Conservation (phyloP, 768 basidiomycete genomes). For the Termitomyces eurrhizus region DNA sequence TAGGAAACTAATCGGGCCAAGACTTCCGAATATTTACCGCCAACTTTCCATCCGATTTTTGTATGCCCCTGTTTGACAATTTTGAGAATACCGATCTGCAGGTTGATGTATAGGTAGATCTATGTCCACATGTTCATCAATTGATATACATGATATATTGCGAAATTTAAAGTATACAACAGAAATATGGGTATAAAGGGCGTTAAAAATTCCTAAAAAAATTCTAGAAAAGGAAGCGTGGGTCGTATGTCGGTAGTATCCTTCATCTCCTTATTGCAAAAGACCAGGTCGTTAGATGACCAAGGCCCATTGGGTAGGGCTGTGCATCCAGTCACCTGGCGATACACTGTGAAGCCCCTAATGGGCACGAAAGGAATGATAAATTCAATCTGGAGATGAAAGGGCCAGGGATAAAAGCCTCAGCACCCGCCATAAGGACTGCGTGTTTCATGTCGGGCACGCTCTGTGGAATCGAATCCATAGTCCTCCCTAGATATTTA, state of each 20-base stretch:
- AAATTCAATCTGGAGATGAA: not conserved
- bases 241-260: not conserved
- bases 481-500: slow-evolving; percentile 44
- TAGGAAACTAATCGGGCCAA: not conserved
- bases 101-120: not conserved
- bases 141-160: not conserved
- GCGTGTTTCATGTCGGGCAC: slow-evolving; percentile 1
- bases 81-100: not conserved
- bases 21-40: not conserved
- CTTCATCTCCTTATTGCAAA: not conserved
- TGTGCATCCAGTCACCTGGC: not conserved
- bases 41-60: not conserved
- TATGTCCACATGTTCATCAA: not conserved
- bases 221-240: not conserved
- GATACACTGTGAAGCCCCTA: not conserved
- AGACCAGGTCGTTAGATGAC: not conserved
- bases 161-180: too few species aligned
- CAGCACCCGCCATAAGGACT: not conserved
- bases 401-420: not conserved
- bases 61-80: not conserved
- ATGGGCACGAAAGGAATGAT: too few species aligned
- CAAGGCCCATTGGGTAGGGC: not conserved
- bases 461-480: slow-evolving; percentile 50
- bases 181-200: not conserved
- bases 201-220: not conserved